Evolutionary conservation across 768 basidiomycete genomes (phyloP).

Genomic region (Suillus occidentalis): DNA sequence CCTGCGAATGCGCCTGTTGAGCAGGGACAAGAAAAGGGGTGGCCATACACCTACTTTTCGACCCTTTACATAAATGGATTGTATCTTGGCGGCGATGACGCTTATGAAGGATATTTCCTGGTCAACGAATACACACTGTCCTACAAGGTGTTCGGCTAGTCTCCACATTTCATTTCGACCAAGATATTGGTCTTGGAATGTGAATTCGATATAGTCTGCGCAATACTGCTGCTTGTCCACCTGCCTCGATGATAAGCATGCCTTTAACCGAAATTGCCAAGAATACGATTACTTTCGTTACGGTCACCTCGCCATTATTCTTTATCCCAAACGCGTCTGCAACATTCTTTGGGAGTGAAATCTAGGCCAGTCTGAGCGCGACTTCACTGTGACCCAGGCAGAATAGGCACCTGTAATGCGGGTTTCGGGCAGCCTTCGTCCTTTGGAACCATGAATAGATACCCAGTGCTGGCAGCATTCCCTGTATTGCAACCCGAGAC

Average conservation of each 20-base stretch:
- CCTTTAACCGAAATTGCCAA: slow-evolving; percentile 1
- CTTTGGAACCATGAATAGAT: slow-evolving; percentile 68
- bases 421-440: slow-evolving; percentile 62
- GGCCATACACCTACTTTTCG: slow-evolving; percentile 48
- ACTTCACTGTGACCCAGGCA: slow-evolving; percentile 1
- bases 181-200: slow-evolving; percentile 93
- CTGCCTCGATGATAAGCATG: slow-evolving; percentile 35
- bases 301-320: slow-evolving; percentile 69
- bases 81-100: slow-evolving; percentile 78
- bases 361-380: slow-evolving; percentile 37
- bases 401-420: slow-evolving; percentile 56
- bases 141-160: slow-evolving; percentile 76
- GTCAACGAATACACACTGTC: slow-evolving; percentile 77
- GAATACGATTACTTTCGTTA: slow-evolving; percentile 57
- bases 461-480: slow-evolving; percentile 35
- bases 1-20: slow-evolving; percentile 41
- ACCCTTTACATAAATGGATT: slow-evolving; percentile 70
- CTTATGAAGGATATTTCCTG: slow-evolving; percentile 88
- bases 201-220: slow-evolving; percentile 84
- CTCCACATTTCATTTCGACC: slow-evolving; percentile 98
- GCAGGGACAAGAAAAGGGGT: background rate
- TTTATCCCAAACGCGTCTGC: slow-evolving; percentile 70
- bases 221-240: slow-evolving; percentile 62
- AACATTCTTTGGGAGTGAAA: slow-evolving; percentile 72
- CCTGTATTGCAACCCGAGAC: slow-evolving; percentile 45